Conservation (phyloP, 768 basidiomycete genomes). For the Phaffia tasmanica region DNA sequence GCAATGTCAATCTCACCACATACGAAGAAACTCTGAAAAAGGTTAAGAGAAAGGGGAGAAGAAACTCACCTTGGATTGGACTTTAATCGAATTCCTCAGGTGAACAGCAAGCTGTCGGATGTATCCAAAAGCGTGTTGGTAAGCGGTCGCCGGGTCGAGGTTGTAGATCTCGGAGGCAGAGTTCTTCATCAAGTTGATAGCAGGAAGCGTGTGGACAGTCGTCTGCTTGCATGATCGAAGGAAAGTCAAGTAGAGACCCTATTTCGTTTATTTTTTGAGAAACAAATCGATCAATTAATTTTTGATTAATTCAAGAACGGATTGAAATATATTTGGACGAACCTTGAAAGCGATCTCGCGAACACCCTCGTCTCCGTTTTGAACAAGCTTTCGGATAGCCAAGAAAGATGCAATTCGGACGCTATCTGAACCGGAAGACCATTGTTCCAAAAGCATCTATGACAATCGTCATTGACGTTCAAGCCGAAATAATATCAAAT, state of each 20-base stretch:
- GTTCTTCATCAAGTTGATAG: slow-evolving; percentile 95
- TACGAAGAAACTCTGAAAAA: slow-evolving; percentile 9
- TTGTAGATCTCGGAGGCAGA: slow-evolving; percentile 86
- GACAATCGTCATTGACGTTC: no score
- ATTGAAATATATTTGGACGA: slow-evolving; percentile 21
- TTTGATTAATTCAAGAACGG: neutral
- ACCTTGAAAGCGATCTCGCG: slow-evolving; percentile 82
- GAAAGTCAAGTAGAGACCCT: slow-evolving; percentile 82
- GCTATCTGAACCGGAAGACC: slow-evolving; percentile 68
- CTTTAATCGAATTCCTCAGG: slow-evolving; percentile 80
- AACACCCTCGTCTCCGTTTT: slow-evolving; percentile 64
- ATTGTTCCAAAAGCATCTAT: slow-evolving; percentile 69
- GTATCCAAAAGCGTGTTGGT: slow-evolving; percentile 92
- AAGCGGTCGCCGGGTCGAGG: slow-evolving; percentile 54
- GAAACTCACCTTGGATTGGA: slow-evolving; percentile 60
- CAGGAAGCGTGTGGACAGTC: slow-evolving; percentile 72
- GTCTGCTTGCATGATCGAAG: slow-evolving; percentile 76
- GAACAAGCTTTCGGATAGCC: slow-evolving; percentile 66
- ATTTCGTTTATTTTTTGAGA: slow-evolving; percentile 3
- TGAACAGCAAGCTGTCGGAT: slow-evolving; percentile 91
- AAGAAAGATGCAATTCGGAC: slow-evolving; percentile 77
- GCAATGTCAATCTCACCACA: slow-evolving; percentile 22
- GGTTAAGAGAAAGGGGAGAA: neutral
- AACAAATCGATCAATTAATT: neutral
- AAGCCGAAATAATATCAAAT: no score